A percentile compares a stretch with the other conserved stretches of the same genome.
phyloP scores from a whole-genome alignment of 169 alveolate species.

The Plasmodium adleri region DNA sequence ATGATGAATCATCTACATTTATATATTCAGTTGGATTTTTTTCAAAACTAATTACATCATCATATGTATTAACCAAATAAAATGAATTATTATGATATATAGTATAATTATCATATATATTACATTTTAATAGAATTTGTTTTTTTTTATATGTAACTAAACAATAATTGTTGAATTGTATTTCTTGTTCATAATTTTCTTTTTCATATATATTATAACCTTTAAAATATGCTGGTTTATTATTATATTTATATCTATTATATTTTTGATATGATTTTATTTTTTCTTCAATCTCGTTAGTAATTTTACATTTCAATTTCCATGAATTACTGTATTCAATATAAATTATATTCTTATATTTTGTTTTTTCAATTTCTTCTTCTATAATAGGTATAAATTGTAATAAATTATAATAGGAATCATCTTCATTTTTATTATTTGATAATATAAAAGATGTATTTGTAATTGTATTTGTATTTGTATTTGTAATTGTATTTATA shows the following conservation, averaged over 20 bases:
- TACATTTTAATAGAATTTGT: constrained; percentile 43
- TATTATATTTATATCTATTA: constrained; percentile 57
- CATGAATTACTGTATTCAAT: constrained; percentile 46
- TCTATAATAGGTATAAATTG: constrained; percentile 23
- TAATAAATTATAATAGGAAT: background rate
- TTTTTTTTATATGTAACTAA: constrained; percentile 67
- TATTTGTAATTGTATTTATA: background rate
- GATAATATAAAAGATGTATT: background rate
- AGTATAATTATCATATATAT: constrained; percentile 54
- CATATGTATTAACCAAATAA: constrained; percentile 36
- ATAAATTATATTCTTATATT: constrained; percentile 49
- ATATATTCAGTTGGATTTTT: constrained; percentile 27
- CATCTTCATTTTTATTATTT: background rate
- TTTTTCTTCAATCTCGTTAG: constrained; percentile 31
- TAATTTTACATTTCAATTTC: constrained; percentile 61
- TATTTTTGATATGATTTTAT: constrained; percentile 43
- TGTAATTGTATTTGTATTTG: background rate
- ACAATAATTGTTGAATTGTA: constrained; percentile 56
- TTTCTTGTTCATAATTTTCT: constrained; percentile 65
- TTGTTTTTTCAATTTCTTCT: constrained; percentile 6
- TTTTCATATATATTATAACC: constrained; percentile 69
- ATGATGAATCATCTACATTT: constrained; percentile 28
- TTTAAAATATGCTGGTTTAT: constrained; percentile 53
- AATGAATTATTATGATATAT: constrained; percentile 25
- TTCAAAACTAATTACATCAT: constrained; percentile 44